phyloP scores from a whole-genome alignment of 1,284 basidiomycete species.

The Coniophora puteana region DNA sequence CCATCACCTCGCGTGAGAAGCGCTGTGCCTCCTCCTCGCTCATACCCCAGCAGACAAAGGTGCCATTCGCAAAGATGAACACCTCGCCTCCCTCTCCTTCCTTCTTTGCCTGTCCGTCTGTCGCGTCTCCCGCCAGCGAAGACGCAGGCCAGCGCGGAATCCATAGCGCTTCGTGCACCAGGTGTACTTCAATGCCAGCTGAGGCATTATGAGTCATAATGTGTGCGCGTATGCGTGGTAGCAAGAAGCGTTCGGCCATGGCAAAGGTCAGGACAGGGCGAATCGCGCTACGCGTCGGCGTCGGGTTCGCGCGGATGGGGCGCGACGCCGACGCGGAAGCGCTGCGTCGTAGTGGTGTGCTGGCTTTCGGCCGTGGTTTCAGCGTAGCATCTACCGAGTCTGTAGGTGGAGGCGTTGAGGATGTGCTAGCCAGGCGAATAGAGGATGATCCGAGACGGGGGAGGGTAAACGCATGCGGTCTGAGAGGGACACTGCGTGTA shows the following conservation, averaged over 20 bases:
- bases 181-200: slow-evolving; percentile 44
- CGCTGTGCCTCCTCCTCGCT: slow-evolving; percentile 71
- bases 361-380: slow-evolving; percentile 69
- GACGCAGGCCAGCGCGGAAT: slow-evolving; percentile 75
- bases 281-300: slow-evolving; percentile 72
- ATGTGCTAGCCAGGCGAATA: neutral
- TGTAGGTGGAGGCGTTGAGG: slow-evolving; percentile 4
- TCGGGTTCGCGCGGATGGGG: slow-evolving; percentile 75
- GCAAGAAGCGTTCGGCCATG: slow-evolving; percentile 71
- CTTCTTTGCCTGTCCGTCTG: slow-evolving; percentile 43
- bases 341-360: slow-evolving; percentile 66
- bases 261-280: slow-evolving; percentile 71
- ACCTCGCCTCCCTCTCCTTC: slow-evolving; percentile 76
- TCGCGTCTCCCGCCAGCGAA: too few species aligned
- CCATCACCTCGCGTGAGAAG: slow-evolving; percentile 66
- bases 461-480: too few species aligned
- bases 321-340: slow-evolving; percentile 74
- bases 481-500: too few species aligned
- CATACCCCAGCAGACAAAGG: slow-evolving; percentile 86
- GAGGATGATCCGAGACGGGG: neutral
- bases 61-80: slow-evolving; percentile 84
- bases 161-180: slow-evolving; percentile 75
- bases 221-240: slow-evolving; percentile 50
- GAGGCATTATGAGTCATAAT: too few species aligned
- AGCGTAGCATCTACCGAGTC: slow-evolving; percentile 17